Evolutionary conservation across 148 eudicot genomes (phyloP), one percentile per base, ranked within the genome.

Genomic region (Mesembryanthemum crystallinum): DNA sequence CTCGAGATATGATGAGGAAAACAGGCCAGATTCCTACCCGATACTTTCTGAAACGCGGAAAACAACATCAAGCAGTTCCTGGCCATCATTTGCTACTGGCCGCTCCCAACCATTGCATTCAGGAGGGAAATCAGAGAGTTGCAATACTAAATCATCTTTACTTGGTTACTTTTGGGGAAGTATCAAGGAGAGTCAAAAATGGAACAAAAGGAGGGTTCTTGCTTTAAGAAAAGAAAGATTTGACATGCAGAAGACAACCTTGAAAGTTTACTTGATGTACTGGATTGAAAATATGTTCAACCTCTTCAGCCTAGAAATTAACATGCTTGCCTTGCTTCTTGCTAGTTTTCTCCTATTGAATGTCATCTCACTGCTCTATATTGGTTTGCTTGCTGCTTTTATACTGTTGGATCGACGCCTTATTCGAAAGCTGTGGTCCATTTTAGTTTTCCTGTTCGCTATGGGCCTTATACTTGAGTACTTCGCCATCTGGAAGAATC

Each of bases 291-390:
- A 96, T 82, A 83, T 87, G 87, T 96, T 92, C 79, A 92, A 91
- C 78, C 97, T 96, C 69, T 96, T 92, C 81, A 98, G 99, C 45
- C 92, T 96, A 32, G 99, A 96, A 89, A 92, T 96, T 62, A 96
- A 89, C 77, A 92, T 92, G 99, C 85, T 96, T 74, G 93, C 86
- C n/a, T 75, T 96, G 87, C 90, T 96, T 79, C 85, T 96, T 58
- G 83, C 92, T 68, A 96, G 99, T 75, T 96, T 92, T 81, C 93
- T 87, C 55, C 76, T 96, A 79, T 78, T 96, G 82, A 96, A 96
- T 86, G 90, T 87, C 67, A 79, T 91, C 61, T 96, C 99, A 63
- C 75, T 92, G 83, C 85, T 92, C 73, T 96, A 92, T 71, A 87
- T 96, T 77, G 95, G 88, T 21, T 82, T 89, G 83, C 97, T 96